Percentiles rank a stretch among this genome's conserved stretches.
These are phyloP conservation scores for Cerrena zonata DNA, from an alignment of 1,284 basidiomycete genomes.

Conservation along the genomic window DNA sequence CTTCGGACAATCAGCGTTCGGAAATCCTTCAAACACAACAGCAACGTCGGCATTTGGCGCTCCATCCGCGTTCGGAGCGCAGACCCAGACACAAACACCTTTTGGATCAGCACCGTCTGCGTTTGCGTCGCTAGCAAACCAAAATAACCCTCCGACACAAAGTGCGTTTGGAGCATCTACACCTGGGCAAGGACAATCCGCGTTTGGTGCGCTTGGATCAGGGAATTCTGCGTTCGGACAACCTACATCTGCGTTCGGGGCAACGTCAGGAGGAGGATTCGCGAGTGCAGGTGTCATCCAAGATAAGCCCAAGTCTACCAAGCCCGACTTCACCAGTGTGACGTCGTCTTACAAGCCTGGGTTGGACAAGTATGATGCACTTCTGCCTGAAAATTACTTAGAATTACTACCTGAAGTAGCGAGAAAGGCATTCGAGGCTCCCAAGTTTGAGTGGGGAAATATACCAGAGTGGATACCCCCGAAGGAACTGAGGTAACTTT, in stretches of 20 bases:
- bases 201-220: slow-evolving; percentile 9
- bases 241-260: slow-evolving; percentile 5
- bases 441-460: slow-evolving; percentile 65
- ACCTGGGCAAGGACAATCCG: slow-evolving; percentile 12
- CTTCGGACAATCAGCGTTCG: slow-evolving; percentile 26
- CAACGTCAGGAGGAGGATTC: not conserved
- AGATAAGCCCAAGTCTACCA: slow-evolving; percentile 14
- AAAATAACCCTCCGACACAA: slow-evolving; percentile 10
- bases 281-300: slow-evolving; percentile 9
- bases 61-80: slow-evolving; percentile 27
- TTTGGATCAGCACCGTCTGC: slow-evolving; percentile 26
- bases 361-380: slow-evolving; percentile 48
- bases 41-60: slow-evolving; percentile 17
- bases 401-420: slow-evolving; percentile 47
- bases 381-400: slow-evolving; percentile 56
- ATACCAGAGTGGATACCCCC: slow-evolving; percentile 79
- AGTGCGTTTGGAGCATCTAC: slow-evolving; percentile 19
- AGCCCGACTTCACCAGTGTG: slow-evolving; percentile 41
- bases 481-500: slow-evolving; percentile 55
- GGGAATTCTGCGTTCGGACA: slow-evolving; percentile 15
- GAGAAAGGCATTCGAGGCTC: slow-evolving; percentile 53
- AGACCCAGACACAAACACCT: slow-evolving; percentile 14
- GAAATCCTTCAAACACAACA: slow-evolving; percentile 6
- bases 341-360: slow-evolving; percentile 37
- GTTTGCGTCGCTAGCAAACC: slow-evolving; percentile 21